These are phyloP conservation scores for Xylaria intraflava DNA, from an alignment of 495 filamentous ascomycete species.

Conservation along the genomic window DNA sequence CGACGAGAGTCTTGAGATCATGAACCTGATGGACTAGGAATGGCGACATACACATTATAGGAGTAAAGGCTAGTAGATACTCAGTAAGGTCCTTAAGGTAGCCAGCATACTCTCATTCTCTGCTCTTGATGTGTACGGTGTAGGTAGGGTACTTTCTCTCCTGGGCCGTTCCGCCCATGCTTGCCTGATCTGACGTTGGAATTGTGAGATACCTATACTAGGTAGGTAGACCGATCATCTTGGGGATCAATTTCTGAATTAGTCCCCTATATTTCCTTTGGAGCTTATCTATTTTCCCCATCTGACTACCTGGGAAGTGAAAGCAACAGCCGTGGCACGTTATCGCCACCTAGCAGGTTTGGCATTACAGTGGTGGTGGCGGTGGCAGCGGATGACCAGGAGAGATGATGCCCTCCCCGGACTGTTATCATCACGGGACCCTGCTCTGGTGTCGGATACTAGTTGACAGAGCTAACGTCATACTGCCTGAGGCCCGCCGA, in stretches of 20 bases:
- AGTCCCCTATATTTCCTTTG: no score
- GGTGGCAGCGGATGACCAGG: not conserved
- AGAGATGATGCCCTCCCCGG: not conserved
- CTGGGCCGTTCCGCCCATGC: not conserved
- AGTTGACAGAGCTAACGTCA: constrained; percentile 5
- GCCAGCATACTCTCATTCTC: not conserved
- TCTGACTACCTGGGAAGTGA: not conserved
- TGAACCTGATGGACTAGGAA: no score
- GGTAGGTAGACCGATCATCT: no score
- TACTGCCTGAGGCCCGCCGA: not conserved
- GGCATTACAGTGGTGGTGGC: no score
- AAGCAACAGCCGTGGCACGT: not conserved
- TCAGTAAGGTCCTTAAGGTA: no score
- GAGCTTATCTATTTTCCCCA: no score
- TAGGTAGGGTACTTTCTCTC: not conserved
- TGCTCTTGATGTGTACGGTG: no score
- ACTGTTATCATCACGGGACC: not conserved
- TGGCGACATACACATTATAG: no score
- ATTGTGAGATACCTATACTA: no score
- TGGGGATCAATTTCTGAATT: no score
- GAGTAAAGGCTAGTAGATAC: no score
- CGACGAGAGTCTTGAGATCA: no score
- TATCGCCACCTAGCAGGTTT: not conserved
- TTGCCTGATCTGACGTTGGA: not conserved
- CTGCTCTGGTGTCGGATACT: not conserved